Conservation (phyloP, 2,329 filamentous ascomycete genomes). For the Colletotrichum echinochloae region DNA sequence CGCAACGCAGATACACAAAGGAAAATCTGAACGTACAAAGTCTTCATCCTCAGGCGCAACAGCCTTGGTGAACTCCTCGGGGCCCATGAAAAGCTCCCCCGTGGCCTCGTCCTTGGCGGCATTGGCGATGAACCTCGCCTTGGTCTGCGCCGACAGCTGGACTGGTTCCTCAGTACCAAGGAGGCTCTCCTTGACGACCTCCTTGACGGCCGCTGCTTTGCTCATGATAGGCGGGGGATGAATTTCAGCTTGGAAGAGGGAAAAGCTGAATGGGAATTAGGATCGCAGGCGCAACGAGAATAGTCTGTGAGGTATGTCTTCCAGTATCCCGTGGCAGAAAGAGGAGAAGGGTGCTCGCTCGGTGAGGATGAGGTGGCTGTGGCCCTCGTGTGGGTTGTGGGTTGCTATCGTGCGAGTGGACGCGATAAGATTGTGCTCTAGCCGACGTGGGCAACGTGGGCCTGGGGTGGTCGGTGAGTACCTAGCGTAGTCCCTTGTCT, state of each 20-base stretch:
- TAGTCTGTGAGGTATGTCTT: constrained; percentile 24
- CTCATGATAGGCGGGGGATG: constrained; percentile 51
- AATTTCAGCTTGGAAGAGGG: constrained; percentile 2
- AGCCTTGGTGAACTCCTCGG: constrained; percentile 90
- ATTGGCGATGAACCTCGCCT: constrained; percentile 80
- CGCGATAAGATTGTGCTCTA: constrained; percentile 33
- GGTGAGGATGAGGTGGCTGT: constrained; percentile 31
- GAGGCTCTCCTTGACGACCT: constrained; percentile 83
- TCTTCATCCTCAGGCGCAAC: constrained; percentile 89
- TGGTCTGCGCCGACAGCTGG: constrained; percentile 79
- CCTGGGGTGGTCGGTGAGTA: constrained; percentile 2
- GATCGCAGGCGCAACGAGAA: constrained; percentile 7
- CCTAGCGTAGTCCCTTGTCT: neutral
- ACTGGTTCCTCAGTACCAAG: constrained; percentile 70
- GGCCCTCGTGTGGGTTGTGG: constrained; percentile 34
- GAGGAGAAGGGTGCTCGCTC: constrained; percentile 16
- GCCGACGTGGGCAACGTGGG: constrained; percentile 12
- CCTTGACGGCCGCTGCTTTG: constrained; percentile 66
- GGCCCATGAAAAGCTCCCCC: constrained; percentile 83
- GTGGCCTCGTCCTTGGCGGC: constrained; percentile 80
- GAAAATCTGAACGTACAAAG: constrained; percentile 74
- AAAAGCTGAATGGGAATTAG: constrained; percentile 2
- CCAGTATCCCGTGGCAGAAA: constrained; percentile 21
- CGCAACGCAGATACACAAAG: neutral
- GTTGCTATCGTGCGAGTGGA: constrained; percentile 31